These are phyloP conservation scores for Omphalea diandra DNA, from an alignment of 441 rosid genomes.

Conservation along the genomic window DNA sequence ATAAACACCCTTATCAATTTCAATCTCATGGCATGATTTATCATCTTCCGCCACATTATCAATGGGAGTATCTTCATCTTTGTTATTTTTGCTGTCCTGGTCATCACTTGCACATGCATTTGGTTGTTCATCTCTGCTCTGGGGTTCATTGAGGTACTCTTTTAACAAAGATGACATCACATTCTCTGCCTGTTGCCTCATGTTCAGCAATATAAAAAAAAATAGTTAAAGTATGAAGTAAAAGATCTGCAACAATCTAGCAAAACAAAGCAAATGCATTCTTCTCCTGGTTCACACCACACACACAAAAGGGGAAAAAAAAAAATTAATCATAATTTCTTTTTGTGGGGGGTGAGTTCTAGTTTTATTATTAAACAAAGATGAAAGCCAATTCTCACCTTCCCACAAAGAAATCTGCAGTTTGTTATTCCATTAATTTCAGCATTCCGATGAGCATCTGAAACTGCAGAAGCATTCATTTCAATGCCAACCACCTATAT, in stretches of 20 bases:
- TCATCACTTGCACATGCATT: slow-evolving; percentile 32
- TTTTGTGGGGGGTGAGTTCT: not conserved
- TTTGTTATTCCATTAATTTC: slow-evolving; percentile 83
- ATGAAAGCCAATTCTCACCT: slow-evolving; percentile 54
- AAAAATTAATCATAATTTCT: not conserved
- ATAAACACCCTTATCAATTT: slow-evolving; percentile 27
- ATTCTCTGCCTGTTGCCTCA: slow-evolving; percentile 73
- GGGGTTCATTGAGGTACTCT: slow-evolving; percentile 50
- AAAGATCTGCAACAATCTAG: not conserved
- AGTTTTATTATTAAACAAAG: not conserved
- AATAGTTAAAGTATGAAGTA: not conserved
- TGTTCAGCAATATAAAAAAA: not conserved
- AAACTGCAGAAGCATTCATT: slow-evolving; percentile 94
- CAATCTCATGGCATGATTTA: slow-evolving; percentile 37
- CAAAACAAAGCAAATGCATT: not conserved
- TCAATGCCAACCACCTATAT: slow-evolving; percentile 83
- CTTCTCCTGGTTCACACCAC: not conserved
- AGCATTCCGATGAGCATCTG: slow-evolving; percentile 87
- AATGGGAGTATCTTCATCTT: slow-evolving; percentile 27
- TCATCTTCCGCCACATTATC: slow-evolving; percentile 28
- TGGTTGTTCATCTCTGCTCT: slow-evolving; percentile 39
- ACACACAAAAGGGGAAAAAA: too few relatives aligned
- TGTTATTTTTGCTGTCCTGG: slow-evolving; percentile 29
- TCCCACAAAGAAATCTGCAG: slow-evolving; percentile 82
- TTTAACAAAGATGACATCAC: slow-evolving; percentile 80